A percentile compares a stretch with the other conserved stretches of the same genome.
These are phyloP conservation scores for Astragalus membranaceus DNA, from an alignment of 306 rosid genomes.

Conservation along the genomic window DNA sequence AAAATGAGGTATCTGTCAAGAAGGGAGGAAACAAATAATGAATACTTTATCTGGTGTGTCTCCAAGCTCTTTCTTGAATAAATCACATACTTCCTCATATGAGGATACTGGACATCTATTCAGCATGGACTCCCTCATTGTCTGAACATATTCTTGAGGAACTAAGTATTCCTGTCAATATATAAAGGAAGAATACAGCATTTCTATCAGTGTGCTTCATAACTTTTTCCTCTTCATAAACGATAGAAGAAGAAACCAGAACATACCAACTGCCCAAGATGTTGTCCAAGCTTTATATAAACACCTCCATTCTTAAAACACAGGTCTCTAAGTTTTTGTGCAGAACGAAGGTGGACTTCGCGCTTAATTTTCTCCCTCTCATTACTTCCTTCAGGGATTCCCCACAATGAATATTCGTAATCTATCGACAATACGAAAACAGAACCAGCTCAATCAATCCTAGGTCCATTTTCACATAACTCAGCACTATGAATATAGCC, in stretches of 20 bases:
- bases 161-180: slow-evolving; percentile 73
- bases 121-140: slow-evolving; percentile 88
- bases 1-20: neutral
- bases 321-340: slow-evolving; percentile 68
- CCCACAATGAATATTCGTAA: slow-evolving; percentile 78
- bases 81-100: slow-evolving; percentile 73
- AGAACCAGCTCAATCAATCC: neutral
- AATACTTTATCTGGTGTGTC: slow-evolving; percentile 77
- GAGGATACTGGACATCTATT: slow-evolving; percentile 96
- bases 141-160: slow-evolving; percentile 75
- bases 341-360: slow-evolving; percentile 90
- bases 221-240: neutral
- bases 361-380: slow-evolving; percentile 58
- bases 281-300: slow-evolving; percentile 96
- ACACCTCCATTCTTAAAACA: slow-evolving; percentile 93
- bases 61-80: slow-evolving; percentile 80
- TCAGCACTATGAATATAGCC: neutral
- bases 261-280: slow-evolving; percentile 84
- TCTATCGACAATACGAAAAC: slow-evolving; percentile 37
- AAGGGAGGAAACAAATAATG: neutral
- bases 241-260: slow-evolving; percentile 14
- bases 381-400: slow-evolving; percentile 64
- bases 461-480: slow-evolving; percentile 20
- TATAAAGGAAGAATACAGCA: slow-evolving; percentile 7
- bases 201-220: neutral